Base-by-base conservation (phyloP, 2,329 filamentous ascomycete genomes). In the Ophiobolus disseminans region DNA sequence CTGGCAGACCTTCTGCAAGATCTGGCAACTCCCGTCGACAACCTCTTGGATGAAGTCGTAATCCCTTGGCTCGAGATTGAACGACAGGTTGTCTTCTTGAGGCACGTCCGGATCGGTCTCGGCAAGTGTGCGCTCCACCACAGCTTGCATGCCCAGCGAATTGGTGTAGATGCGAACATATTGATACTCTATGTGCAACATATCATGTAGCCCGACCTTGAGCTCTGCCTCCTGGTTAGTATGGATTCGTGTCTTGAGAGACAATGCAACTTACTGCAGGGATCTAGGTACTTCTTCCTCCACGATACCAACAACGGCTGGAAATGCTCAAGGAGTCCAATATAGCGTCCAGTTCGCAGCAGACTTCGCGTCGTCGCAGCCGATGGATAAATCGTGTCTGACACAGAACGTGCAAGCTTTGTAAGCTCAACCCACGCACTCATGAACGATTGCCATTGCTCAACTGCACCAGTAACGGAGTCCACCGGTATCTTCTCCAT, bases 41-140 rank as follows among this genome's bases (percentile, higher is more conserved):
- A 83, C 81, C 59, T 82, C 80, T 60, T 79, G 77, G 11, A 83
- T 81, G 53, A 82, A 83, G 26, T 78, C 76, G 45, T 81, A 82
- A 55, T 84, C 81, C 38, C 75, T 74, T 1, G 76, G 72, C 45
- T 80, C 77, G 17, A 80, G 73, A 38, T 74, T 72, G 55, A 78
- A 70, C 10, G 75, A 65, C 9, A 77, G 60, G 28, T 77, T 66
- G 8, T 72, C 67, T 31, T 71, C 68, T 45, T 65, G 77, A 30
- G 65, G 64, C 1, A 64, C 65, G 10, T 72, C 67, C 4, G 67
- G 66, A 51, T 74, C 69, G 17, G 68, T 65, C 41, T 73, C 69
- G 5, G 69, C 67, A n/a, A 80, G 68, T 1, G 76, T 77, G n/a
- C 80, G 77, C 49, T 83, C 81, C 3, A 83, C 80, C 3, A 83